These are phyloP conservation scores for Cotoneaster glaucophyllus DNA, from an alignment of 306 rosid genomes.

Conservation along the genomic window DNA sequence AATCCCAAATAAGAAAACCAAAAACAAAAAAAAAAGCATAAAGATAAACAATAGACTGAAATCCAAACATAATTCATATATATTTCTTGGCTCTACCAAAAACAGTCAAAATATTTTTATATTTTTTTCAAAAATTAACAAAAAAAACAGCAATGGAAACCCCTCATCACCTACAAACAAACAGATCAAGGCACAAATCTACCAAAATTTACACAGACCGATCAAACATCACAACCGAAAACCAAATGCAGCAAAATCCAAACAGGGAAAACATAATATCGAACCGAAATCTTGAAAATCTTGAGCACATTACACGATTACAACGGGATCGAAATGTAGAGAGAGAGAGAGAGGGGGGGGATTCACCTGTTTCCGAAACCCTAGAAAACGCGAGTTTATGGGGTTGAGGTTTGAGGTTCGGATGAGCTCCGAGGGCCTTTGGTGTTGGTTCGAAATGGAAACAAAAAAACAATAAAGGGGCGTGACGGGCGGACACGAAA, in stretches of 20 bases:
- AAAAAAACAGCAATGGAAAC: background rate
- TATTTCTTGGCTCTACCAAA: background rate
- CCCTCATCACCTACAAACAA: background rate
- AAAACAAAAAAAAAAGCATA: background rate
- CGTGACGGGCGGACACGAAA: constrained; percentile 5
- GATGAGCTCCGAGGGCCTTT: background rate
- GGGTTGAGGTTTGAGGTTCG: background rate
- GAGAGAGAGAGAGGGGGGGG: background rate
- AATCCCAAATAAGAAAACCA: background rate
- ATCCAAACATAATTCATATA: background rate
- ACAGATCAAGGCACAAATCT: constrained; percentile 3
- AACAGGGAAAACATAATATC: background rate
- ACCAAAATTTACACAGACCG: background rate
- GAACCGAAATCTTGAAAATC: background rate
- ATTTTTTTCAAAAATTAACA: background rate
- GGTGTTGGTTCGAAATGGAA: constrained; percentile 9
- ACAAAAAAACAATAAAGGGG: background rate
- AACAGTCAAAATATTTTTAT: background rate
- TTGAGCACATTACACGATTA: background rate
- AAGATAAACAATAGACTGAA: background rate
- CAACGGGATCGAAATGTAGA: background rate
- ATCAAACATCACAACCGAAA: background rate
- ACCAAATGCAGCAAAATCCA: background rate
- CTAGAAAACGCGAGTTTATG: background rate
- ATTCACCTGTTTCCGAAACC: constrained; percentile 3